These are phyloP conservation scores for Hyphopichia khmerensis DNA, from an alignment of 1,139 yeast species.

Conservation along the genomic window DNA sequence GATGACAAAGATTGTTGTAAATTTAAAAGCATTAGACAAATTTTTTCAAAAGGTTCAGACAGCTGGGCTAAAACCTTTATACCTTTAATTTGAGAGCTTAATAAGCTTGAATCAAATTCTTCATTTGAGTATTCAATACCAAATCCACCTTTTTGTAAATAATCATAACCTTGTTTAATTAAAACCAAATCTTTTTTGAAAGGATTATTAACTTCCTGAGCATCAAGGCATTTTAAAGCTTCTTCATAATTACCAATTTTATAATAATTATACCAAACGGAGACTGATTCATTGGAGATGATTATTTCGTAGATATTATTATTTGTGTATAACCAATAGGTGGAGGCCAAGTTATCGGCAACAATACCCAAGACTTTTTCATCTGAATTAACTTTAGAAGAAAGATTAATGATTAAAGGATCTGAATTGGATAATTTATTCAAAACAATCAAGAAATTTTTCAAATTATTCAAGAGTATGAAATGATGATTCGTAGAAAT, in stretches of 20 bases:
- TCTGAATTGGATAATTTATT: slow-evolving; percentile 22
- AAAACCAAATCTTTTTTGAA: slow-evolving; percentile 55
- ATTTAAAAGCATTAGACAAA: slow-evolving; percentile 64
- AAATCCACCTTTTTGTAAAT: slow-evolving; percentile 43
- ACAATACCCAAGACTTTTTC: slow-evolving; percentile 56
- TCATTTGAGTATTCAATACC: slow-evolving; percentile 25
- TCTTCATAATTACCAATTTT: slow-evolving; percentile 62
- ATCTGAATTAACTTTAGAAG: slow-evolving; percentile 10
- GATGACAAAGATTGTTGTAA: slow-evolving; percentile 12
- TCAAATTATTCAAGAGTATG: slow-evolving; percentile 12
- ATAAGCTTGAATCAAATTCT: slow-evolving; percentile 13
- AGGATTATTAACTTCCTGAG: slow-evolving; percentile 19
- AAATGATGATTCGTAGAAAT: slow-evolving; percentile 28
- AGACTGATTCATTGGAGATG: slow-evolving; percentile 63
- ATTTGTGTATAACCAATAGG: slow-evolving; percentile 19
- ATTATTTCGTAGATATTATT: slow-evolving; percentile 47
- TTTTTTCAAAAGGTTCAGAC: slow-evolving; percentile 68
- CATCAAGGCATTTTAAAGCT: slow-evolving; percentile 54
- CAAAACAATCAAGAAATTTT: background rate
- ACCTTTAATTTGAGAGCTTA: slow-evolving; percentile 46
- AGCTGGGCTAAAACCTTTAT: slow-evolving; percentile 64
- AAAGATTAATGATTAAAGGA: slow-evolving; percentile 10
- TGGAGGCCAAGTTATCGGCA: slow-evolving; percentile 51
- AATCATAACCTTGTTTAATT: slow-evolving; percentile 63
- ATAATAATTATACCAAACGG: slow-evolving; percentile 75